Percentiles rank a stretch among this genome's conserved stretches.
These are phyloP conservation scores for Hygrophorus russula DNA, from an alignment of 768 basidiomycete species.

Conservation along the genomic window DNA sequence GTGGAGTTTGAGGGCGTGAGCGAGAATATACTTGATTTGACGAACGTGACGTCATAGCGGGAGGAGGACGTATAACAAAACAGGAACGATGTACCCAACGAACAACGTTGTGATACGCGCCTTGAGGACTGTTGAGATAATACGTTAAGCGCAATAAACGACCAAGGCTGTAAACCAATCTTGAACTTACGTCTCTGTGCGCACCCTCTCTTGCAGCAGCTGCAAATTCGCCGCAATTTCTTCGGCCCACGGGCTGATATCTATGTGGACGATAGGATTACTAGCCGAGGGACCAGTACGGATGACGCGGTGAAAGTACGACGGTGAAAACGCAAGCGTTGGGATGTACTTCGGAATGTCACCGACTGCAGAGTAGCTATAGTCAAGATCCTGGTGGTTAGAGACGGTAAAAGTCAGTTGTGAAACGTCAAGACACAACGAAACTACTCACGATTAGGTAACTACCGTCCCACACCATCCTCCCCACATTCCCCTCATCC, in stretches of 20 bases:
- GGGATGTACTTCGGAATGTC: conserved; percentile 76
- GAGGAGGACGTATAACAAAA: conserved; percentile 51
- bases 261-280: conserved; percentile 60
- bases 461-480: conserved; percentile 81
- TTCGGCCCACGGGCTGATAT: conserved; percentile 68
- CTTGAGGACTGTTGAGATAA: conserved; percentile 49
- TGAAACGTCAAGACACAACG: conserved; percentile 8
- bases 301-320: conserved; percentile 82
- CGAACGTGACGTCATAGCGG: conserved; percentile 19
- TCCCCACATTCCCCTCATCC: conserved; percentile 78
- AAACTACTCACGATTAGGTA: conserved; percentile 70
- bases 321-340: conserved; percentile 72
- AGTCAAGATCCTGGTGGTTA: conserved; percentile 64
- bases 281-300: conserved; percentile 42
- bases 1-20: conserved; percentile 14
- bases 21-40: conserved; percentile 17
- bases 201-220: conserved; percentile 64
- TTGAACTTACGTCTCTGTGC: conserved; percentile 71
- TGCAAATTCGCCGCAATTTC: conserved; percentile 68
- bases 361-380: conserved; percentile 63
- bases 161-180: too few species aligned
- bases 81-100: conserved; percentile 79
- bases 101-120: conserved; percentile 67
- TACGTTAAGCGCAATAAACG: conserved; percentile 6
- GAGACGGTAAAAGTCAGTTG: conserved; percentile 3